phyloP scores from a whole-genome alignment of 164 flowering plant genomes.

The Liquidambar formosana region DNA sequence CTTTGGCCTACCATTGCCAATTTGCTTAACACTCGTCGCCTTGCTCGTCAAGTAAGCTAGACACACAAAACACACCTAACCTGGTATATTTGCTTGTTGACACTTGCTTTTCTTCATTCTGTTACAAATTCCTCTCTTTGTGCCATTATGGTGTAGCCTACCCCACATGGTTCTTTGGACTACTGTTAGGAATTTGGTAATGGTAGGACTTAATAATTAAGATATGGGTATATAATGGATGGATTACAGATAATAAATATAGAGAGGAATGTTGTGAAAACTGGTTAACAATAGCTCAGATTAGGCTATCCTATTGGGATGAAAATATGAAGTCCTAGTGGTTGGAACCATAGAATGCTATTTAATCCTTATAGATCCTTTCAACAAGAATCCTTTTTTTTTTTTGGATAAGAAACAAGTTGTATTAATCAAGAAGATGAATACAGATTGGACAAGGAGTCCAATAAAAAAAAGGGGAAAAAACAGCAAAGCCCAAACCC shows the following conservation, averaged over 20 bases:
- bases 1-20: slow-evolving; percentile 79
- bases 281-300: neutral
- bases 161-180: neutral
- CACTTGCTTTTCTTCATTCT: neutral
- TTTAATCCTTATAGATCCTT: neutral
- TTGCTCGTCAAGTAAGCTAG: slow-evolving; percentile 81
- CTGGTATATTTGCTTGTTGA: neutral
- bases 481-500: too few species aligned
- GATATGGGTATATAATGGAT: neutral
- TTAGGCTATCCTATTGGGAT: neutral
- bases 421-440: too few species aligned
- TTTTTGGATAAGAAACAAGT: too few species aligned
- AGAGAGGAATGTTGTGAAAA: neutral
- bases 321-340: neutral
- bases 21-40: slow-evolving; percentile 69
- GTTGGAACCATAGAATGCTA: neutral
- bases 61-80: neutral
- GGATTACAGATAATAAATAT: neutral
- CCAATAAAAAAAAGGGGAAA: too few species aligned
- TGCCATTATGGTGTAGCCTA: neutral
- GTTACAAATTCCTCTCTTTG: too few species aligned
- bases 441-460: too few species aligned
- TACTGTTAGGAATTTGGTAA: neutral
- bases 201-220: neutral
- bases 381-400: neutral